Conservation (phyloP, 192 early-diverging fungal species). For the Diversispora eburnea region DNA sequence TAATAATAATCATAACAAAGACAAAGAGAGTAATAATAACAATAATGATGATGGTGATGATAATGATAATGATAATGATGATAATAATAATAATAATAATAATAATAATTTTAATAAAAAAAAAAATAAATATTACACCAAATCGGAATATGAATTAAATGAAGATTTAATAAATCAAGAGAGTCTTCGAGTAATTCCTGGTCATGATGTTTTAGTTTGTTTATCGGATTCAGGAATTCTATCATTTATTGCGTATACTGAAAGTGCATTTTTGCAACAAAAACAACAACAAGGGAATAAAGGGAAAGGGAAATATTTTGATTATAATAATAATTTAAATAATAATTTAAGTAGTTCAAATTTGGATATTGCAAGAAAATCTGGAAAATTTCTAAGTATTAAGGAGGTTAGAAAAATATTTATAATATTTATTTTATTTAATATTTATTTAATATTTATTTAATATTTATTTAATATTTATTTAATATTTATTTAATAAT, state of each 20-base stretch:
- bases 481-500: not conserved
- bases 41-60: too few relatives aligned
- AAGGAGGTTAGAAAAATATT: constrained; percentile 13
- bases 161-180: not conserved
- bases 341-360: not conserved
- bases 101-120: too few relatives aligned
- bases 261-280: not conserved
- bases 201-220: constrained; percentile 28
- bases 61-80: too few relatives aligned
- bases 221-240: constrained; percentile 39
- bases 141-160: too few relatives aligned
- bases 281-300: not conserved
- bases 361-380: not conserved
- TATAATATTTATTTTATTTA: not conserved
- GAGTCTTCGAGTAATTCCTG: not conserved
- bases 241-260: constrained; percentile 31
- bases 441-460: not conserved
- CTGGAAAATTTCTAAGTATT: constrained; percentile 2
- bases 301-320: constrained; percentile 1
- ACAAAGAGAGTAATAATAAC: too few relatives aligned
- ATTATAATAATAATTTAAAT: not conserved
- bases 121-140: too few relatives aligned
- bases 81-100: too few relatives aligned
- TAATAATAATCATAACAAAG: too few relatives aligned
- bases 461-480: not conserved